A percentile compares a stretch with the other conserved stretches of the same genome.
These are phyloP conservation scores for Bipolaris victoriae DNA, from an alignment of 2,329 filamentous ascomycete species.

Conservation along the genomic window DNA sequence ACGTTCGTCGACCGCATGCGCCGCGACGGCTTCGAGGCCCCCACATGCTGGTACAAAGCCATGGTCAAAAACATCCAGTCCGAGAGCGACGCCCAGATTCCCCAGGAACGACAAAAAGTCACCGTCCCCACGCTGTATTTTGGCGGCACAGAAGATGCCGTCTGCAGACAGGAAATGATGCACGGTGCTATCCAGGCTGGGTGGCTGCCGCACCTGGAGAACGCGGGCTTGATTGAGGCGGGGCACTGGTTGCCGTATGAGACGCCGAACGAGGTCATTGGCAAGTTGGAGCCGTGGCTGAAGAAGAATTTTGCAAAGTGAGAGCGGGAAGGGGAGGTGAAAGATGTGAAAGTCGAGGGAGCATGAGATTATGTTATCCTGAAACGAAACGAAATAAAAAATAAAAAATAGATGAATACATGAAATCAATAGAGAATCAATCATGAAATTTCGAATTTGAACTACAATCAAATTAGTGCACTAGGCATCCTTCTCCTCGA, in stretches of 20 bases:
- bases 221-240: conserved; percentile 40
- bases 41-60: conserved; percentile 50
- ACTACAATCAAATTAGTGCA: too few relatives aligned
- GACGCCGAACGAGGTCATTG: conserved; percentile 40
- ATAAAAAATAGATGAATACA: too few relatives aligned
- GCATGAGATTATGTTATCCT: too few relatives aligned
- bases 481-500: too few relatives aligned
- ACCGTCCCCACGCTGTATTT: conserved; percentile 50
- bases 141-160: conserved; percentile 42
- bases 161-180: conserved; percentile 43
- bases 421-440: not conserved
- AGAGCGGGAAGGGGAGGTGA: too few relatives aligned
- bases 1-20: conserved; percentile 45
- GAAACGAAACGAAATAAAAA: too few relatives aligned
- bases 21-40: conserved; percentile 43
- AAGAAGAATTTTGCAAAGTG: conserved; percentile 17
- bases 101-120: conserved; percentile 28
- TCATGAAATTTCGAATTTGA: not conserved
- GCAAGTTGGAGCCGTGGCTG: conserved; percentile 27
- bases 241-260: conserved; percentile 49
- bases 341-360: not conserved
- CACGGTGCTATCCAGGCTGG: conserved; percentile 30
- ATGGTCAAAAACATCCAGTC: conserved; percentile 32
- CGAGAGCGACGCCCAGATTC: conserved; percentile 34
- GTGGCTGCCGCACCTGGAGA: conserved; percentile 41